phyloP scores from a whole-genome alignment of 192 early-diverging fungal species.

The Thamnidium elegans region DNA sequence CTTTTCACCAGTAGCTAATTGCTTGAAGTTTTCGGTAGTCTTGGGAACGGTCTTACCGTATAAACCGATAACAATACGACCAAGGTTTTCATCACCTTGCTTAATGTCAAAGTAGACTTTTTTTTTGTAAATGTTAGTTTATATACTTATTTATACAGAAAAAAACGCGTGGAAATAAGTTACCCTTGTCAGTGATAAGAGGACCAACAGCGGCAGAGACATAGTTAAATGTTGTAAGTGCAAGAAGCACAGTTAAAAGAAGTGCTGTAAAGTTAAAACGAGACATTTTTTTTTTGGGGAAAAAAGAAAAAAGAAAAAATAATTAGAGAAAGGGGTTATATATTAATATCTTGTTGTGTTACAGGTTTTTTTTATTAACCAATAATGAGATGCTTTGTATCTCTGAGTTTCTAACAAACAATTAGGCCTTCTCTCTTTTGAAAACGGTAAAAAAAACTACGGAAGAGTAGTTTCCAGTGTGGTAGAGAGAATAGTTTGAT shows the following conservation, averaged over 20 bases:
- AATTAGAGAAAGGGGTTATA: too few species aligned
- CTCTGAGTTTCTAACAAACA: too few species aligned
- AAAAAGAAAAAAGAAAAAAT: too few species aligned
- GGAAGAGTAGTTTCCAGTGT: too few species aligned
- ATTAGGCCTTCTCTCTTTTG: too few species aligned
- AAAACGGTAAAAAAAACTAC: too few species aligned
- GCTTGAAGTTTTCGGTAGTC: constrained; percentile 90
- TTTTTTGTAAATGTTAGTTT: constrained; percentile 6
- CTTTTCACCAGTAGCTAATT: constrained; percentile 88
- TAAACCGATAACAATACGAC: constrained; percentile 67
- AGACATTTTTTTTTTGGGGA: constrained; percentile 8
- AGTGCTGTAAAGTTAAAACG: constrained; percentile 17
- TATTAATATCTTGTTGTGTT: too few species aligned
- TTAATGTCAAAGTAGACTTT: constrained; percentile 84
- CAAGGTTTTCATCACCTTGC: constrained; percentile 72
- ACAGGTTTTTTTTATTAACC: too few species aligned
- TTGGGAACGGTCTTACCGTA: constrained; percentile 65
- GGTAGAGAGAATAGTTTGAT: too few species aligned
- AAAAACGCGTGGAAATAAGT: not conserved
- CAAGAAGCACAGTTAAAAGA: constrained; percentile 18
- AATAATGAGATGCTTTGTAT: too few species aligned
- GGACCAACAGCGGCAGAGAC: constrained; percentile 60
- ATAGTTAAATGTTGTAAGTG: constrained; percentile 21
- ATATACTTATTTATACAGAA: not conserved
- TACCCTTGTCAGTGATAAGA: constrained; percentile 63